Evolutionary conservation across 2,329 filamentous ascomycete species (phyloP).

Genomic region (Clonostachys solani): DNA sequence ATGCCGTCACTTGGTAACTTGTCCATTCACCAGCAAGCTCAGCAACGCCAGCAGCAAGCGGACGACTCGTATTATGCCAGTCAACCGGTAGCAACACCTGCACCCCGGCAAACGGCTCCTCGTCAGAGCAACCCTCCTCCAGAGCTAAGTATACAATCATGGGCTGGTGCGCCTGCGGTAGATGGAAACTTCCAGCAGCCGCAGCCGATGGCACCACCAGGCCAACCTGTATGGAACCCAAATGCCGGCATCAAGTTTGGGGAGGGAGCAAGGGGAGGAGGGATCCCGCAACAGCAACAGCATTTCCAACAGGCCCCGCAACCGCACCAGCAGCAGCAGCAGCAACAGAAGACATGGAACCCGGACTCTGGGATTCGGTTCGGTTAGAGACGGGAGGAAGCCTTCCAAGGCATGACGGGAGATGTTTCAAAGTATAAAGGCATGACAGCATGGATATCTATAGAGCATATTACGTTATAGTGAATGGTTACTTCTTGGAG

Average conservation of each 20-base stretch:
- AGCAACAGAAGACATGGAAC: conserved; percentile 47
- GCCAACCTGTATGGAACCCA: background rate
- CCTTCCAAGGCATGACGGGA: background rate
- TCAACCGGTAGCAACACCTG: conserved; percentile 1
- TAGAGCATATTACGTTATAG: background rate
- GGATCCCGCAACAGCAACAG: conserved; percentile 12
- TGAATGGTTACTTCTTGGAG: background rate
- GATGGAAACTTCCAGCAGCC: conserved; percentile 48
- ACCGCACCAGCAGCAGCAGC: conserved; percentile 15
- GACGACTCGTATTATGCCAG: conserved; percentile 8
- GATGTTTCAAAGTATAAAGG: background rate
- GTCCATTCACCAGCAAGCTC: conserved; percentile 23
- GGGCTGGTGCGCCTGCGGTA: conserved; percentile 28
- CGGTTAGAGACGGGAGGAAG: conserved; percentile 19
- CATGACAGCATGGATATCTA: background rate
- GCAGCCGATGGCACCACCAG: conserved; percentile 38
- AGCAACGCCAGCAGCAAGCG: conserved; percentile 10
- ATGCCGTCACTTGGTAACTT: conserved; percentile 47
- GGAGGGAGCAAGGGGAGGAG: background rate
- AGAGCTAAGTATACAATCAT: conserved; percentile 55
- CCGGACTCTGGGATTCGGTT: conserved; percentile 55
- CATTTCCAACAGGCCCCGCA: conserved; percentile 15
- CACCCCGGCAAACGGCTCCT: background rate
- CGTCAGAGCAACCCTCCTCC: conserved; percentile 20
- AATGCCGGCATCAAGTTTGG: background rate